phyloP scores from a whole-genome alignment of 2,329 filamentous ascomycete genomes.

The Pseudogymnoascus sp. region DNA sequence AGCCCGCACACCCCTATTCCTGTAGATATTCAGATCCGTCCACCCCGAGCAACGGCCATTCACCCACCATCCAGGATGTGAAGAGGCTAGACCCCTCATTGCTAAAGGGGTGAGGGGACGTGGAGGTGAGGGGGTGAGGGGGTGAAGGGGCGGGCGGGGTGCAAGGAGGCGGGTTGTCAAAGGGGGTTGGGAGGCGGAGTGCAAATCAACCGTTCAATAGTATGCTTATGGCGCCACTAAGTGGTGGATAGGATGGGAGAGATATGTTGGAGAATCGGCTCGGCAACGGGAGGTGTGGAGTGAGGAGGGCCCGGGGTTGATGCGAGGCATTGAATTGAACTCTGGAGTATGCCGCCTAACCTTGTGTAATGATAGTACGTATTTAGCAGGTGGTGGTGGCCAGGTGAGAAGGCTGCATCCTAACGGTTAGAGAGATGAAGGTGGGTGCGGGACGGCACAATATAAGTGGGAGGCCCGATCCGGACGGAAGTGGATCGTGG shows the following conservation, averaged over 20 bases:
- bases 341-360: not conserved
- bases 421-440: not conserved
- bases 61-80: not conserved
- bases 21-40: not conserved
- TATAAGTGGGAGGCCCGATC: constrained; percentile 6
- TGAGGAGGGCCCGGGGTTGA: not conserved
- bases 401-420: not conserved
- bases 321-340: not conserved
- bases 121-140: not conserved
- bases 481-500: not conserved
- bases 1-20: not conserved
- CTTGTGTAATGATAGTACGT: not conserved
- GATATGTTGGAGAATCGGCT: not conserved
- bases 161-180: not conserved
- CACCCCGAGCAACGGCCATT: not conserved
- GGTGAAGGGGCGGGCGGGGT: too few relatives aligned
- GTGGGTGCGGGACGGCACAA: not conserved
- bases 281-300: not conserved
- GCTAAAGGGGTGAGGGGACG: not conserved
- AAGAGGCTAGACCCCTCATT: not conserved
- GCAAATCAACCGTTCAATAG: not conserved
- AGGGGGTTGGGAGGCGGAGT: not conserved
- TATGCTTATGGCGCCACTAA: not conserved
- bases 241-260: not conserved
- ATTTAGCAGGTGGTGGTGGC: not conserved